Conservation (phyloP, 805 yeast genomes). For the Kluyveromyces wickerhamii region DNA sequence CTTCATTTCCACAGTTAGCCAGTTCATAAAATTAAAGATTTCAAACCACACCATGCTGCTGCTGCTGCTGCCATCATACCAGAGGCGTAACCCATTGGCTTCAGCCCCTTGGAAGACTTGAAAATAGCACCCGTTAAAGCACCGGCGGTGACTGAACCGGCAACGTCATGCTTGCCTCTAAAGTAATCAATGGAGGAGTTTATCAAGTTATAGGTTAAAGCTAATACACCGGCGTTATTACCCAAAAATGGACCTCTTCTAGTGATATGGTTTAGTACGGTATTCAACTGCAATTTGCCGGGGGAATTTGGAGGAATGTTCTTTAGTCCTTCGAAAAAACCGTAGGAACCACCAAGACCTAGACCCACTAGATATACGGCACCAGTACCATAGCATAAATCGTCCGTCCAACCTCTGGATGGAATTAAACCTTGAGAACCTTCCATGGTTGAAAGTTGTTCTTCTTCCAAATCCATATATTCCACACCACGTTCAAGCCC, state of each 20-base stretch:
- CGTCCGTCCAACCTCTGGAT: slow-evolving; percentile 97
- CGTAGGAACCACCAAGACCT: slow-evolving; percentile 84
- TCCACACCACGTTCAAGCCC: slow-evolving; percentile 87
- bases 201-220: slow-evolving; percentile 77
- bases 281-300: slow-evolving; percentile 76
- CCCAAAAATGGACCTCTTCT: slow-evolving; percentile 95
- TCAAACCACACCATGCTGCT: slow-evolving; percentile 85
- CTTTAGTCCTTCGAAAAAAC: slow-evolving; percentile 77
- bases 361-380: slow-evolving; percentile 81
- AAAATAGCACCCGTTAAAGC: slow-evolving; percentile 88
- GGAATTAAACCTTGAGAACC: slow-evolving; percentile 90
- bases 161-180: slow-evolving; percentile 84
- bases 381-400: slow-evolving; percentile 96
- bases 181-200: slow-evolving; percentile 70
- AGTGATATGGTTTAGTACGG: slow-evolving; percentile 84
- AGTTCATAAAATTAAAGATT: slow-evolving; percentile 29
- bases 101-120: slow-evolving; percentile 75
- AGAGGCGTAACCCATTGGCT: slow-evolving; percentile 82
- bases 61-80: slow-evolving; percentile 85
- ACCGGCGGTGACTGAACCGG: slow-evolving; percentile 81
- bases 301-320: slow-evolving; percentile 71
- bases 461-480: slow-evolving; percentile 83
- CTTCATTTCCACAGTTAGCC: too few species aligned
- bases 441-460: slow-evolving; percentile 62
- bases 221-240: slow-evolving; percentile 90